Base-by-base conservation (phyloP, 768 basidiomycete species). In the Tulasnella sp. region DNA sequence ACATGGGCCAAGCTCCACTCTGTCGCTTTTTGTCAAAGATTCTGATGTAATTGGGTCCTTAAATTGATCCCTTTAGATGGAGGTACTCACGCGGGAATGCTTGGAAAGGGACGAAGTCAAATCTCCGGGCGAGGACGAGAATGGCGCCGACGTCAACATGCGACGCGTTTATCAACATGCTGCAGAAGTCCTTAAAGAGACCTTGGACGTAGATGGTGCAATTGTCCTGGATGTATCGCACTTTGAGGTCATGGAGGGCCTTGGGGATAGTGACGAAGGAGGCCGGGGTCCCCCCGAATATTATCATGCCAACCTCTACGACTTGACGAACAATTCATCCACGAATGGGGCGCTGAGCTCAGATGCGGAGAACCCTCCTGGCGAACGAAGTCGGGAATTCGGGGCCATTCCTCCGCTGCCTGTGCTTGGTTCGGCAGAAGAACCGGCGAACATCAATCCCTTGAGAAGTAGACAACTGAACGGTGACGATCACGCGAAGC, bases 151-250 rank as follows among this genome's bases (percentile, higher is more conserved):
- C 70, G 50, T 64, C 60, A 64, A 69, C 5, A 95, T 96, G 91
- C 88, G 93, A 67, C 82, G 80, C 62, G 84, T 97, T 9, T 97
- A 95, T 66, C 83, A 88, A 62, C 83, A 83, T 17, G 93, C 93
- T 0, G 88, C 90, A 34, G 85, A 84, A 66, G 80, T 97, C 43
- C 88, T 97, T 61, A 83, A 86, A 70, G 81, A 85, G 47, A 95
- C 93, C 0, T 78, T 97, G 43, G 93, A 94, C 68, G 85, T 95
- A 9, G 91, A 95, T 70, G 91, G 90, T 34, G 89, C 91, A 42
- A 76, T 93, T 60, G 87, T 97, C 51, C 83, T 96, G 77, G 93
- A 97, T 70, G 84, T 96, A 41, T 88, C 88, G n/a, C 87, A 91
- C 63, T 89, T 87, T 67, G 89, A 97, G 68, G 83, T 92, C 29